Evolutionary conservation across 1,139 yeast species (phyloP).

Genomic region (Nakaseomyces nivariensis): DNA sequence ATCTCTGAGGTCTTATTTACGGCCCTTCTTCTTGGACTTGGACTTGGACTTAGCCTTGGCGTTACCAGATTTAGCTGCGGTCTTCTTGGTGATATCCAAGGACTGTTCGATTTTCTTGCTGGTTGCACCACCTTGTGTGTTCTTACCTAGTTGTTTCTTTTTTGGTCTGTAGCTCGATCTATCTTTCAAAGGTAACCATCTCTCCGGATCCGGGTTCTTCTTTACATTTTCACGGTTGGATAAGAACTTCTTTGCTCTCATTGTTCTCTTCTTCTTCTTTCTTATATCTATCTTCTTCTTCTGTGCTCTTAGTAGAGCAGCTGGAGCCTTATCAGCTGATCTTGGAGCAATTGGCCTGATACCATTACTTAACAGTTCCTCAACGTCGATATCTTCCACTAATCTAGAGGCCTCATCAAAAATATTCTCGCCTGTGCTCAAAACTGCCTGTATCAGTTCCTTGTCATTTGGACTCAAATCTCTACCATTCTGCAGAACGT

Average conservation of each 20-base stretch:
- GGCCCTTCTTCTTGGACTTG: conserved; percentile 22
- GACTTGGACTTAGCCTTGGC: conserved; percentile 25
- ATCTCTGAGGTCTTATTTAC: conserved; percentile 16
- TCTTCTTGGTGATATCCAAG: conserved; percentile 36
- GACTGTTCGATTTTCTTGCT: conserved; percentile 44
- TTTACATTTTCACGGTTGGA: conserved; percentile 32
- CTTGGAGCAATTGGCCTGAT: conserved; percentile 28
- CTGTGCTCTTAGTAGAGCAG: conserved; percentile 14
- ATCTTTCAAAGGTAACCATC: conserved; percentile 87
- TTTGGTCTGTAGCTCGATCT: conserved; percentile 77
- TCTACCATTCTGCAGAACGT: background rate
- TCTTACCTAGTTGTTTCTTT: conserved; percentile 40
- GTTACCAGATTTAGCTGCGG: conserved; percentile 32
- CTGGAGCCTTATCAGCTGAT: conserved; percentile 13
- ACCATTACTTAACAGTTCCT: conserved; percentile 33
- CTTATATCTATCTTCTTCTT: conserved; percentile 21
- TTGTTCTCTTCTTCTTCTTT: conserved; percentile 34
- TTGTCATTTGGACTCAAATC: conserved; percentile 3
- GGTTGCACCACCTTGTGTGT: conserved; percentile 63
- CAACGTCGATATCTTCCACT: conserved; percentile 34
- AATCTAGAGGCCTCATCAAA: conserved; percentile 31
- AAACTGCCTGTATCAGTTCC: conserved; percentile 12
- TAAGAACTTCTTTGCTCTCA: conserved; percentile 35
- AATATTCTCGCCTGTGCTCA: conserved; percentile 10
- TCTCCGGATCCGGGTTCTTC: conserved; percentile 49